Base-by-base conservation (phyloP, 2,329 filamentous ascomycete genomes). In the Diaporthe australafricana region DNA sequence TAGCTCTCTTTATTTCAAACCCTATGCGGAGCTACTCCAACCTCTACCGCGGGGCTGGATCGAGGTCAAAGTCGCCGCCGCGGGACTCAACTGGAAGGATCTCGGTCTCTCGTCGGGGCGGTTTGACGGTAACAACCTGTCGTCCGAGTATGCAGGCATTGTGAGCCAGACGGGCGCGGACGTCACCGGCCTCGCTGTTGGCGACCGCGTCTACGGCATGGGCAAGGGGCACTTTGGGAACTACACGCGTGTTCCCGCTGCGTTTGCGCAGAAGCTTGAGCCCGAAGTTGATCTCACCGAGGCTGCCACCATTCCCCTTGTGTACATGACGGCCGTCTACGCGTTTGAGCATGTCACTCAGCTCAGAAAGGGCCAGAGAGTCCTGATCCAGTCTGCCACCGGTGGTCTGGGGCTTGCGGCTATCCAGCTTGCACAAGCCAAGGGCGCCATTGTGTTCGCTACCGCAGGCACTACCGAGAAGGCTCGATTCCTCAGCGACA, bases 81-180 rank as follows among this genome's bases (percentile, higher is more conserved):
- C 77, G 2, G 78, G 78, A 1, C 52, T 80, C 22, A 0, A 79
- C 79, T 55, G 74, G 74, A 53, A 79, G 48, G 78, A 79, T 50
- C 68, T 79, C 7, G 77, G 69, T 32, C 47, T 74, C 11, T 73
- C 72, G 8, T 73, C 76, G 1, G 77, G 76, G 1, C 75, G 75
- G 3, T 72, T 77, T 11, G 76, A 79, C 25, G 76, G 7, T 14
- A 17, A 52, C 7, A 52, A 52, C 25, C 48, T 52, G 6, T 76
- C 74, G 16, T 72, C 12, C 12, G 50, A 53, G 50, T 53, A 53
- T n/a, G 22, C 50, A 3, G 77, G 77, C 25, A 65, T 75, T 12
- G 70, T 80, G 1, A 75, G 74, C 2, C 62, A 65, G 17, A 63
- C 75, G 0, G 78, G 79, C 3, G 3, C 71, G 5, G 27, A 55